Conservation (phyloP, 2,329 filamentous ascomycete genomes). For the Phaeosphaeriaceae sp. region DNA sequence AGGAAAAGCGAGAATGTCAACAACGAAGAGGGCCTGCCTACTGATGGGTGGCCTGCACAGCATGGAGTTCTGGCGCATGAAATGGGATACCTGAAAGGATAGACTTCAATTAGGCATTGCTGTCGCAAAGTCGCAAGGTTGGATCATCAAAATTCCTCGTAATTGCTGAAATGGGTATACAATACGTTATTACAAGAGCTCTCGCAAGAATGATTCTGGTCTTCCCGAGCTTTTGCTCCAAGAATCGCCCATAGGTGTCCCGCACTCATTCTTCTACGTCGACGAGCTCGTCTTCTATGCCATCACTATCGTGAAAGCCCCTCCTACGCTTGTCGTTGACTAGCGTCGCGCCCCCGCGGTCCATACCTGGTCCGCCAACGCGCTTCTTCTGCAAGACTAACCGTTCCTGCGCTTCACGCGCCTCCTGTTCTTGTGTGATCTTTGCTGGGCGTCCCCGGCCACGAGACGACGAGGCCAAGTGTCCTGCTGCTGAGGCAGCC, state of each 20-base stretch:
- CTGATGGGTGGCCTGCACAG: no score
- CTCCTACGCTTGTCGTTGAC: constrained; percentile 59
- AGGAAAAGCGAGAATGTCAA: neutral
- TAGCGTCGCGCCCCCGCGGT: constrained; percentile 60
- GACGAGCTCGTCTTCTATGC: constrained; percentile 54
- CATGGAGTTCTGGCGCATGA: constrained; percentile 13
- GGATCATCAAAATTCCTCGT: neutral
- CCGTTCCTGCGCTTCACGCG: constrained; percentile 52
- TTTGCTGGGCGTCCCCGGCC: constrained; percentile 42
- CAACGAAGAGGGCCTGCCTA: neutral
- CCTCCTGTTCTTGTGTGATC: constrained; percentile 52
- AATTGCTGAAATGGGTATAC: neutral
- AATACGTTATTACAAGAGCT: neutral
- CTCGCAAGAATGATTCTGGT: neutral
- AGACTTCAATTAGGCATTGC: neutral
- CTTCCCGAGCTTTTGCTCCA: no score
- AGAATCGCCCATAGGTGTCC: no score
- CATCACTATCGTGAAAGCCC: constrained; percentile 60
- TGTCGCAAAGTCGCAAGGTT: neutral
- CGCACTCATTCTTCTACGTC: constrained; percentile 37
- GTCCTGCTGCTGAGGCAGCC: constrained; percentile 2
- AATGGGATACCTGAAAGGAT: neutral
- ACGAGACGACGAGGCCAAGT: constrained; percentile 32
- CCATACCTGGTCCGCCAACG: constrained; percentile 60
- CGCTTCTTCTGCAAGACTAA: constrained; percentile 58